These are phyloP conservation scores for Tolypocladium inflatum DNA, from an alignment of 2,329 filamentous ascomycete species.

Conservation along the genomic window DNA sequence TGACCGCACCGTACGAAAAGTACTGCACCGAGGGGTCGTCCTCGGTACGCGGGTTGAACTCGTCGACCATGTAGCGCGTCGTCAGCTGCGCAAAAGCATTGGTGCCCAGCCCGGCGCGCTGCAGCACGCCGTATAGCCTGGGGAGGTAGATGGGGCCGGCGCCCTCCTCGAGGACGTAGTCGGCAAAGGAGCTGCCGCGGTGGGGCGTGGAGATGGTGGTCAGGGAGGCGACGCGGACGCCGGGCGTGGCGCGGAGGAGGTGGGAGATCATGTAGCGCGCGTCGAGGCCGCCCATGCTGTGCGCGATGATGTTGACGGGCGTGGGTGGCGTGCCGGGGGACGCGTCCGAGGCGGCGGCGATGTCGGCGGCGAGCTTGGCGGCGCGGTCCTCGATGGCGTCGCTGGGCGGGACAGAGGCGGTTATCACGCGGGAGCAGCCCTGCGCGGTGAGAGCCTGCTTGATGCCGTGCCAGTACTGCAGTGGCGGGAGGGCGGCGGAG, in stretches of 20 bases:
- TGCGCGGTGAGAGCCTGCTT: constrained; percentile 44
- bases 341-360: constrained; percentile 24
- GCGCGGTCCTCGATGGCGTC: constrained; percentile 52
- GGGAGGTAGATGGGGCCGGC: constrained; percentile 39
- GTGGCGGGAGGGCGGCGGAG: constrained; percentile 39
- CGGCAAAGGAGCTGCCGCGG: constrained; percentile 45
- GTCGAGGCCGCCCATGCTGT: constrained; percentile 59
- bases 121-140: constrained; percentile 43
- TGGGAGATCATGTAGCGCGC: constrained; percentile 55
- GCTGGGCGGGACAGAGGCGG: constrained; percentile 51
- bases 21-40: constrained; percentile 46
- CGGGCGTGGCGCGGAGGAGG: constrained; percentile 30
- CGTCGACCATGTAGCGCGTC: constrained; percentile 43
- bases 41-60: constrained; percentile 49
- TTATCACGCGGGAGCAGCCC: constrained; percentile 42
- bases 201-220: constrained; percentile 48
- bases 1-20: constrained; percentile 52
- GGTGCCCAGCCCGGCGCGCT: constrained; percentile 44
- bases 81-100: constrained; percentile 54
- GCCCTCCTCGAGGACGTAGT: constrained; percentile 35
- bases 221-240: constrained; percentile 37
- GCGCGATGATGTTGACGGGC: constrained; percentile 68
- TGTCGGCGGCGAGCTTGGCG: constrained; percentile 43
- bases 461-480: constrained; percentile 59
- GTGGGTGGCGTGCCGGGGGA: constrained; percentile 16